Evolutionary conservation across 2,329 filamentous ascomycete species (phyloP), one percentile per base, ranked within the genome.

Genomic region (Penicillium freii): DNA sequence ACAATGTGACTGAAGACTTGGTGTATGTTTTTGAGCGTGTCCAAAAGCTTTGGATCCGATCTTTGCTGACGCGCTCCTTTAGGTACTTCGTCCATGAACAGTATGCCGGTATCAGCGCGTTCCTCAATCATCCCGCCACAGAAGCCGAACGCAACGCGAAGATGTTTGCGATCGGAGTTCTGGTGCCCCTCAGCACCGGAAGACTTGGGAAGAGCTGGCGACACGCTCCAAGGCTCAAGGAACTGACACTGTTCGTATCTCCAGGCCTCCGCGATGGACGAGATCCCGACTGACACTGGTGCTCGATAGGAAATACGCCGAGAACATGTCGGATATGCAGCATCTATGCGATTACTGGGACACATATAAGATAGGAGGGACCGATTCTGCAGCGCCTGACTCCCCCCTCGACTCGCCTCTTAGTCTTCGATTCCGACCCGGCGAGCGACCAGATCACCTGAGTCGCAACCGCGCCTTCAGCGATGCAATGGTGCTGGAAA

Each of bases 71-170:
- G 21, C 31, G 51, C 29, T 44, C 33, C 36, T 38, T 39, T 66
- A 90, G 92, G 69, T 99, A 97, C 79, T 99, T 97, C 73, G 87
- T 96, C 43, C 92, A 97, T 70, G 87, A 84, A 47, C 81, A 85
- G 45, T 88, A 92, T 77, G 92, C 92, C 5, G 94, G 94, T 29
- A 82, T 97, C 66, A 96, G 92, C 77, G 92, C 92, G 29, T 99
- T 97, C 72, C 81, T 94, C 72, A 96, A 96, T 73, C 84, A 84
- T 62, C 88, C 89, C 3, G 92, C 91, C 48, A 86, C 88, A 15
- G 89, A 91, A 65, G 86, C 85, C 51, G 85, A 90, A 51, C 88
- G 94, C 59, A 90, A 96, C 80, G 94, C 94, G 49, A 86, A 89
- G 66, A 97, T 99, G 86, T 87, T 97, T 62, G 90, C 93, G 15